Percentiles rank a stretch among this genome's conserved stretches.
Conservation (phyloP, 805 yeast species). For the Candida palmyrensis region DNA sequence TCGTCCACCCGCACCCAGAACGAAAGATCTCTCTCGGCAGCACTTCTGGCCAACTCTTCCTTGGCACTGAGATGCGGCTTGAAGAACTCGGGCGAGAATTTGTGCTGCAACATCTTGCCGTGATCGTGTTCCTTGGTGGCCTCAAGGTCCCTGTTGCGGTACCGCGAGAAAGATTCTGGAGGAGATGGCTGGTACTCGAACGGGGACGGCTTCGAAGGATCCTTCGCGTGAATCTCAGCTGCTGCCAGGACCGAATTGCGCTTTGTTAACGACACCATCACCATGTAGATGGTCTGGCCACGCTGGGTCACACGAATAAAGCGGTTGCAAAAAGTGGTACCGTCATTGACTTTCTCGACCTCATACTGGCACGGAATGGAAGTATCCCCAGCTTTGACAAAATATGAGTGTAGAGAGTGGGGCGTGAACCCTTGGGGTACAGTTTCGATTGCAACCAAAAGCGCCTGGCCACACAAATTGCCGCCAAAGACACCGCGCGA, state of each 20-base stretch:
- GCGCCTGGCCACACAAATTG: slow-evolving; percentile 29
- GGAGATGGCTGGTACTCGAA: slow-evolving; percentile 25
- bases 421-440: slow-evolving; percentile 29
- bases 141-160: slow-evolving; percentile 14
- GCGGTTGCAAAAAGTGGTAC: slow-evolving; percentile 31
- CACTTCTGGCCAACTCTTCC: slow-evolving; percentile 16
- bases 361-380: slow-evolving; percentile 21
- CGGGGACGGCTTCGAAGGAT: slow-evolving; percentile 21
- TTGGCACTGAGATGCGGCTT: slow-evolving; percentile 15
- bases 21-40: slow-evolving; percentile 26
- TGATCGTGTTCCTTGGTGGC: slow-evolving; percentile 11
- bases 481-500: slow-evolving; percentile 40
- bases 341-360: slow-evolving; percentile 31
- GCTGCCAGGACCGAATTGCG: slow-evolving; percentile 19
- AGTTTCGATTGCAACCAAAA: slow-evolving; percentile 32
- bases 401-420: slow-evolving; percentile 36
- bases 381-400: slow-evolving; percentile 35
- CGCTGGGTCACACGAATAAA: slow-evolving; percentile 26
- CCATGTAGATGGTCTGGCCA: slow-evolving; percentile 24
- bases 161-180: slow-evolving; percentile 16
- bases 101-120: slow-evolving; percentile 17
- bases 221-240: slow-evolving; percentile 10
- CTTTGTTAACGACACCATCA: slow-evolving; percentile 31
- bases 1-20: slow-evolving; percentile 29
- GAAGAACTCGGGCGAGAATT: slow-evolving; percentile 21